Percentiles rank a stretch among this genome's conserved stretches.
Conservation (phyloP, 257 asterid genomes). For the Avicennia marina region DNA sequence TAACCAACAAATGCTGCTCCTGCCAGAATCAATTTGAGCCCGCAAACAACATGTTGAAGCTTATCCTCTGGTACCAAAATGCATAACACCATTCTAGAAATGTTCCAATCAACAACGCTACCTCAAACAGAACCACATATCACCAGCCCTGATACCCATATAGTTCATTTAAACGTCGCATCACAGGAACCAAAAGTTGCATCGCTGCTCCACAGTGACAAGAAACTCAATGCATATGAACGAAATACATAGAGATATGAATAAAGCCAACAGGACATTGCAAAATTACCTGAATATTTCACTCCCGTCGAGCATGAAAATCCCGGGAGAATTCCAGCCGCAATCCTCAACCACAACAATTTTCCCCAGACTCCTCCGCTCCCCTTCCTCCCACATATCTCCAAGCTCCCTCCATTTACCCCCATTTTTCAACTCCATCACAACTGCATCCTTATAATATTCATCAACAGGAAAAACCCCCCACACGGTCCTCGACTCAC, state of each 20-base stretch:
- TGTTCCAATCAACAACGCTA: not conserved
- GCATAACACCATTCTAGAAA: not conserved
- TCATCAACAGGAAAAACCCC: conserved; percentile 92
- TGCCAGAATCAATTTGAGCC: not conserved
- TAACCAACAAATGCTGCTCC: conserved; percentile 4
- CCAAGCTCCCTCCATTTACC: conserved; percentile 91
- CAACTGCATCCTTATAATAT: conserved; percentile 77
- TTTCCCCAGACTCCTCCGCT: conserved; percentile 69
- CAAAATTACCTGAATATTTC: conserved; percentile 64
- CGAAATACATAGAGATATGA: not conserved
- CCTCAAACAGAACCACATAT: not conserved
- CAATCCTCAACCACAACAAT: conserved; percentile 60
- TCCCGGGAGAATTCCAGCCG: conserved; percentile 39
- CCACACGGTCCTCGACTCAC: conserved; percentile 71
- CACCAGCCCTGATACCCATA: not conserved
- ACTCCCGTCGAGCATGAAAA: conserved; percentile 74
- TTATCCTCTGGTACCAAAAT: too few species aligned
- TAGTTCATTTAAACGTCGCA: not conserved
- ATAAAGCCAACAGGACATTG: not conserved
- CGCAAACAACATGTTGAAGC: not conserved
- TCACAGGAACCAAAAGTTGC: not conserved
- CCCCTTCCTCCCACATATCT: conserved; percentile 97
- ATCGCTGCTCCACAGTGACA: not conserved
- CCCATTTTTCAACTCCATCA: conserved; percentile 71
- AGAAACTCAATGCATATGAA: not conserved